Percentiles rank a stretch among this genome's conserved stretches.
Conservation (phyloP, 2,329 filamentous ascomycete genomes). For the Dryadomyces quercivorus region DNA sequence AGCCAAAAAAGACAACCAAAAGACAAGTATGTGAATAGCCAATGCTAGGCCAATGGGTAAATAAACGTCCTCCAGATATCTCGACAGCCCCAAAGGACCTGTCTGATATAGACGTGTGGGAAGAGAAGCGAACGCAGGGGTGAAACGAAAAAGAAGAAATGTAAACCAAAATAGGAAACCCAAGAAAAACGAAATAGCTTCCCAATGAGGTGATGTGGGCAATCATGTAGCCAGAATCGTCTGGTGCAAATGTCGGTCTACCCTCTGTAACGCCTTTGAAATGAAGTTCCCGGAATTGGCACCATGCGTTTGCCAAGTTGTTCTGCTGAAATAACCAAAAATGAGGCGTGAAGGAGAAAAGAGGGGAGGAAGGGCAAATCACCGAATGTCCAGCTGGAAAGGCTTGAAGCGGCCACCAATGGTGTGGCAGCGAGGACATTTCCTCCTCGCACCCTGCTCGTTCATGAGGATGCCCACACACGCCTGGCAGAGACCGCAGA, state of each 20-base stretch:
- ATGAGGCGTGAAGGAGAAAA: not conserved
- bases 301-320: not conserved
- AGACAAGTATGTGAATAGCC: not conserved
- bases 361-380: constrained; percentile 17
- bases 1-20: not conserved
- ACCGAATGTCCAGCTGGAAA: constrained; percentile 73
- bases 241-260: constrained; percentile 1
- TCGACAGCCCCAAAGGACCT: too few species aligned
- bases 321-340: not conserved
- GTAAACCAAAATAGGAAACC: not conserved
- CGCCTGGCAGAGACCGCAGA: constrained; percentile 79
- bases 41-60: too few species aligned
- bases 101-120: too few species aligned
- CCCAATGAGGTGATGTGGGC: not conserved
- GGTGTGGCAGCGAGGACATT: constrained; percentile 68
- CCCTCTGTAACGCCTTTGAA: constrained; percentile 1
- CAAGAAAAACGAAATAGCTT: not conserved
- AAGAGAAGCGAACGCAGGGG: too few species aligned
- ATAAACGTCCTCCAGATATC: too few species aligned
- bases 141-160: not conserved
- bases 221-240: not conserved
- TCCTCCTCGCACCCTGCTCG: constrained; percentile 62
- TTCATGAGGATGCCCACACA: constrained; percentile 74
- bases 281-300: not conserved
- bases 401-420: constrained; percentile 74